Percentiles rank a stretch among this genome's conserved stretches.
These are phyloP conservation scores for Berberis thunbergii DNA, from an alignment of 164 flowering plant genomes.

Conservation along the genomic window DNA sequence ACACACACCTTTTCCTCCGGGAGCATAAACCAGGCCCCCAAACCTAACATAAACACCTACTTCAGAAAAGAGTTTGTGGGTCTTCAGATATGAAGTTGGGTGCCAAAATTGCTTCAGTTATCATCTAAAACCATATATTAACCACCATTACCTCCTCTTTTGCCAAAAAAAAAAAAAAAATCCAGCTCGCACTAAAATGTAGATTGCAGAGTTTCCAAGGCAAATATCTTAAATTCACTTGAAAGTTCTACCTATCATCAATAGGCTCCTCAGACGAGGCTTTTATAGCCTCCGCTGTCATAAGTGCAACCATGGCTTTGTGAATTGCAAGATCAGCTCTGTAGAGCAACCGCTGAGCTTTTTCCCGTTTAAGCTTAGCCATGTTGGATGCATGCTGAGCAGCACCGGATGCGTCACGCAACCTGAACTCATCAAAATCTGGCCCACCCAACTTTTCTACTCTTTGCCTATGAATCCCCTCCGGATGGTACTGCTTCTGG, in stretches of 20 bases:
- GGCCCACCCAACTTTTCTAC: conserved; percentile 38
- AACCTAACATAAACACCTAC: conserved; percentile 19
- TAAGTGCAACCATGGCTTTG: conserved; percentile 79
- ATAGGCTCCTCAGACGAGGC: conserved; percentile 31
- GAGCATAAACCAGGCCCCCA: conserved; percentile 10
- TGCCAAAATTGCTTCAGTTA: conserved; percentile 11
- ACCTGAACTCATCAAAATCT: conserved; percentile 67
- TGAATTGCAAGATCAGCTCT: conserved; percentile 83
- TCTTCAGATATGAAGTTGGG: not conserved
- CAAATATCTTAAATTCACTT: conserved; percentile 3
- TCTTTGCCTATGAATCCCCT: conserved; percentile 24
- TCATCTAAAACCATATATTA: not conserved
- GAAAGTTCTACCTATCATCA: conserved; percentile 26
- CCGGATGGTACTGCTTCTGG: conserved; percentile 29
- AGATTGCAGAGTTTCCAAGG: not conserved
- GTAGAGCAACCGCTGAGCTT: conserved; percentile 62
- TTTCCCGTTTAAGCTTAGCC: conserved; percentile 81
- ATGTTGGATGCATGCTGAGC: conserved; percentile 63
- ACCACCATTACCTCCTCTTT: too few relatives aligned
- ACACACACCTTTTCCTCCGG: conserved; percentile 24
- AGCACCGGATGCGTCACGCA: conserved; percentile 80
- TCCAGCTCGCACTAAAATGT: too few relatives aligned
- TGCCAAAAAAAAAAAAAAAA: too few relatives aligned
- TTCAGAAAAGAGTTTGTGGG: conserved; percentile 12
- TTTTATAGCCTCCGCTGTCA: conserved; percentile 80